These are phyloP conservation scores for Coffea canephora DNA, from an alignment of 257 asterid genomes.

Conservation along the genomic window DNA sequence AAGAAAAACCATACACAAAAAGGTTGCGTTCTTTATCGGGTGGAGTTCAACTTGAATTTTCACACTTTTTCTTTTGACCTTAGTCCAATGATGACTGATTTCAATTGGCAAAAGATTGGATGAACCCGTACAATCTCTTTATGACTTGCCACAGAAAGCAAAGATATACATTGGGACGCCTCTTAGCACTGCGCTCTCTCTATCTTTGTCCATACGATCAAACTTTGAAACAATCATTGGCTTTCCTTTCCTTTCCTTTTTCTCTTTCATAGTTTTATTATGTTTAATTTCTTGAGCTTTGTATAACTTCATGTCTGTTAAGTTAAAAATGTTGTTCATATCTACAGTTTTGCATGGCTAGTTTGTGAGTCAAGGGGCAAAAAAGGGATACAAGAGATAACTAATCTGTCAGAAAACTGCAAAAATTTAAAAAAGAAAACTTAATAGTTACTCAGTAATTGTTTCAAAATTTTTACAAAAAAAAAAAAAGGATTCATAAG, in stretches of 20 bases:
- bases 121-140: constrained; percentile 29
- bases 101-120: constrained; percentile 10
- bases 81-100: constrained; percentile 8
- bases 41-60: constrained; percentile 5
- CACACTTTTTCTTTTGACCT: constrained; percentile 14
- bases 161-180: not conserved
- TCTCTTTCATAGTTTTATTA: too few species aligned
- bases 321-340: not conserved
- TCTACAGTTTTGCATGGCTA: not conserved
- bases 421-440: not conserved
- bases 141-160: constrained; percentile 2
- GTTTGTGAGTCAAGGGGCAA: not conserved
- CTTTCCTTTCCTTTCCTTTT: not conserved
- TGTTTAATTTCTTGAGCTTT: not conserved
- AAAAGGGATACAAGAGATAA: not conserved
- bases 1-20: not conserved
- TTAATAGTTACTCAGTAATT: not conserved
- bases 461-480: too few species aligned
- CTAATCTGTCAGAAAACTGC: not conserved
- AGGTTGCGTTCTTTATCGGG: not conserved
- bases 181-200: not conserved
- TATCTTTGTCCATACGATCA: not conserved
- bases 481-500: too few species aligned
- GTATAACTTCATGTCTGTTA: not conserved
- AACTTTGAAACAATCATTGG: not conserved